Base-by-base conservation (phyloP, 441 rosid genomes). In the Hypseocharis bilobata region DNA sequence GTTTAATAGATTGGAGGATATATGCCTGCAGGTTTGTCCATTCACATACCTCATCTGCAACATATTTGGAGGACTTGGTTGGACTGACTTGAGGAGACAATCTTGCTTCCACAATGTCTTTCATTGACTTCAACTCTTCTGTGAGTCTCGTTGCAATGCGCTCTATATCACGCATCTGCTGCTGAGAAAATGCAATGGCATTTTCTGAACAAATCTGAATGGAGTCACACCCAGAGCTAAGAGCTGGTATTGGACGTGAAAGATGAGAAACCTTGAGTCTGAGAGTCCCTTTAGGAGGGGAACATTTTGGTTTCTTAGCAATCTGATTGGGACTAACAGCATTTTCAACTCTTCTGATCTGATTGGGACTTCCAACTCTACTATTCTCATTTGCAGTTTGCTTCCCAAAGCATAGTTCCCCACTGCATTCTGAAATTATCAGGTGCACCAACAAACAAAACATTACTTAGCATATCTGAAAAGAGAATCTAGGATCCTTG, bases 131-230 rank as follows among this genome's bases (percentile, higher is more conserved):
- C 69, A 91, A 72, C 74, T 88, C 91, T 34, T 69, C 77, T 10
- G 83, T 73, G 72, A 88, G 94, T 77, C 77, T 87, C 26, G 77
- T 62, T 45, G 95, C 74, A 65, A 91, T 70, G 60, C 68, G 71
- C 60, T 82, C 84, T 56, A 84, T 72, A 71, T 85, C 97, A 56
- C 61, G 84, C 87, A 91, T 76, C 80, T 88, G 95, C 61, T 82
- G 77, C 76, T 86, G 88, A n/a, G 92, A 82, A 80, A 91, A 91
- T 64, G 76, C 72, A 76, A 91, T 81, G 62, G 86, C 95, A 70
- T 76, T 88, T 77, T 85, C 79, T 63, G 96, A 74, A 76, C 82
- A 85, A 45, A 77, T 82, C 65, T 74, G 76, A 34, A 72, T 47
- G 34, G 91, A 79, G 62, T 72, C 36, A 76, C 81, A 52, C 58